These are phyloP conservation scores for Picochlorum sp. DNA, from an alignment of 139 green algal species.

Conservation along the genomic window DNA sequence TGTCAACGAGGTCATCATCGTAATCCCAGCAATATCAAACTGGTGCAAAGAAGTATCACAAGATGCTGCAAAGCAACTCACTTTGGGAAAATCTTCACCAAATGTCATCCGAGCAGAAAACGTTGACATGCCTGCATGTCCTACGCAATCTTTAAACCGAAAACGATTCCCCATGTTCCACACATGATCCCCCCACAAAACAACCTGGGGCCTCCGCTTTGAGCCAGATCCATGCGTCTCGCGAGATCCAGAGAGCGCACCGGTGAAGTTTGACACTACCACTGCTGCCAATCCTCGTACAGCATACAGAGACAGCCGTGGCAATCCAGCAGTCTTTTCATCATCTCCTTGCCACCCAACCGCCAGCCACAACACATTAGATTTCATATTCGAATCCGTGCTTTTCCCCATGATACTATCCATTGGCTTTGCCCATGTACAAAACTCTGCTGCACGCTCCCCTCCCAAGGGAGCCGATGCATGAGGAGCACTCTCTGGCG, in stretches of 20 bases:
- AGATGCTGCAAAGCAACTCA: conserved; percentile 7
- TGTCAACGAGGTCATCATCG: background rate
- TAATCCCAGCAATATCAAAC: background rate
- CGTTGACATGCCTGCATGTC: background rate
- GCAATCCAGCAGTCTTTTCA: background rate
- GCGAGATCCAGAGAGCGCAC: conserved; percentile 3
- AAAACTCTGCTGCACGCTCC: background rate
- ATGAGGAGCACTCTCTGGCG: background rate
- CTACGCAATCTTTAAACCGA: background rate
- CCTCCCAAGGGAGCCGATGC: too few relatives aligned
- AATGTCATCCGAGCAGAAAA: conserved; percentile 9
- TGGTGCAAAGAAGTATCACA: background rate
- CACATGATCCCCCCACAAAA: conserved; percentile 21
- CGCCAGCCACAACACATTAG: background rate
- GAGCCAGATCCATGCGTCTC: background rate
- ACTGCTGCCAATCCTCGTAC: conserved; percentile 22
- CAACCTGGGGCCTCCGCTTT: conserved; percentile 6
- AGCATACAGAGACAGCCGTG: conserved; percentile 14
- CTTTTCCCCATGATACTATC: background rate
- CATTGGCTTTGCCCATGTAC: background rate
- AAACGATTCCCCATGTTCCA: conserved; percentile 9
- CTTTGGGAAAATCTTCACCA: conserved; percentile 3
- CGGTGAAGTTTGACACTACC: conserved; percentile 14
- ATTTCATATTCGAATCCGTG: background rate
- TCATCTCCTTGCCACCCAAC: background rate